These are phyloP conservation scores for Fomes fomentarius DNA, from an alignment of 1,284 basidiomycete genomes.

Conservation along the genomic window DNA sequence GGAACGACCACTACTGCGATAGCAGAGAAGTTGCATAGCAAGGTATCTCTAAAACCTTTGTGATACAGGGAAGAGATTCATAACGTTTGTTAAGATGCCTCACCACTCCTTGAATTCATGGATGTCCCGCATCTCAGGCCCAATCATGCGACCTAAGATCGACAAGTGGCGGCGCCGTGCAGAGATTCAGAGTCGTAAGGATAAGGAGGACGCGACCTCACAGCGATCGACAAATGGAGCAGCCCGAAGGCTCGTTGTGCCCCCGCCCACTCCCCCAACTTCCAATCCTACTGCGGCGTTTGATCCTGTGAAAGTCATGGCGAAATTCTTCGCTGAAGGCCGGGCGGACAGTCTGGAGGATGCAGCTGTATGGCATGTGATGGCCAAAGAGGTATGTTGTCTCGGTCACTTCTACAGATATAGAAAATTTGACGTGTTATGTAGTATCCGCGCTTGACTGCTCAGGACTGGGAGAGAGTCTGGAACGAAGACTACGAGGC, in stretches of 20 bases:
- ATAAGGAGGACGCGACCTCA: neutral
- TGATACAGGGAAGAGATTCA: neutral
- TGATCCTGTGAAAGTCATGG: conserved; percentile 50
- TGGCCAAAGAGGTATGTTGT: conserved; percentile 32
- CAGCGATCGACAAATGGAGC: neutral
- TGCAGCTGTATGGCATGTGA: conserved; percentile 48
- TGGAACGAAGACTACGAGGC: conserved; percentile 48
- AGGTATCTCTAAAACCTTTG: conserved; percentile 39
- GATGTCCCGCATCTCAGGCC: conserved; percentile 7
- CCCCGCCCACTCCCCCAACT: neutral
- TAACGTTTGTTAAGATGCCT: conserved; percentile 41
- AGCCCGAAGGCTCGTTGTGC: no score
- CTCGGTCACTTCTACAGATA: no score
- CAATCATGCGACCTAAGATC: conserved; percentile 5
- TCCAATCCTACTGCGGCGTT: neutral
- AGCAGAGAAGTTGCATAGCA: conserved; percentile 37
- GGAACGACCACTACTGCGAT: conserved; percentile 36
- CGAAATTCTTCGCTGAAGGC: conserved; percentile 52
- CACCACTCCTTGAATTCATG: conserved; percentile 49
- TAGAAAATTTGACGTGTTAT: no score
- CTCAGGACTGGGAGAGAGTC: conserved; percentile 57
- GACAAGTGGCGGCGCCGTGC: conserved; percentile 34
- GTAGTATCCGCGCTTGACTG: conserved; percentile 52
- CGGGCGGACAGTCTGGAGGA: conserved; percentile 49
- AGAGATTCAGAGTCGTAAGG: conserved; percentile 40